These are phyloP conservation scores for Coemansia sp. DNA, from an alignment of 192 early-diverging fungal species.

Conservation along the genomic window DNA sequence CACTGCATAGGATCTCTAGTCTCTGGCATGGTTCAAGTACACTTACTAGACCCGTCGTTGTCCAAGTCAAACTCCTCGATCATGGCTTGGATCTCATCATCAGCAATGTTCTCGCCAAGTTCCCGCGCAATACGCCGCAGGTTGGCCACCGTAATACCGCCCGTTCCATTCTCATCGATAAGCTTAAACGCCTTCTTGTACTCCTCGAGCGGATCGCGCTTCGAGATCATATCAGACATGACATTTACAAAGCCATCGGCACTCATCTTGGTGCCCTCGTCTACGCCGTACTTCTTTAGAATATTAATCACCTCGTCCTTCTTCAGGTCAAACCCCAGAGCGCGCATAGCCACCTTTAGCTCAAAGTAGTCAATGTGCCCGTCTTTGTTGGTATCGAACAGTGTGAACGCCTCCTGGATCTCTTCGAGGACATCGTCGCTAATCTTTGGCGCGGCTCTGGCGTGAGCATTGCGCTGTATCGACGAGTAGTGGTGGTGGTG, in stretches of 20 bases:
- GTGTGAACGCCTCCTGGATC: conserved; percentile 60
- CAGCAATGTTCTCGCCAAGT: conserved; percentile 75
- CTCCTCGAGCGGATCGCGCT: conserved; percentile 78
- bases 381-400: conserved; percentile 71
- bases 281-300: conserved; percentile 60
- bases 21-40: not conserved
- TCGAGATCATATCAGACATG: conserved; percentile 67
- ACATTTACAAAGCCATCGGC: conserved; percentile 69
- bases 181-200: conserved; percentile 77
- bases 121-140: conserved; percentile 74
- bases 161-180: conserved; percentile 68
- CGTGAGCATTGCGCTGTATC: conserved; percentile 7
- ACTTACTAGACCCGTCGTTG: conserved; percentile 79
- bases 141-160: conserved; percentile 65
- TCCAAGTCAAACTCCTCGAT: conserved; percentile 88
- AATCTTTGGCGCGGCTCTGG: conserved; percentile 33
- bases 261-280: conserved; percentile 57
- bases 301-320: conserved; percentile 77
- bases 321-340: conserved; percentile 81
- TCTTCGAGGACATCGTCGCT: conserved; percentile 71
- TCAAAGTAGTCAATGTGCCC: conserved; percentile 76
- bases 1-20: not conserved
- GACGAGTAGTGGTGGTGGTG: conserved; percentile 6
- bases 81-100: conserved; percentile 84
- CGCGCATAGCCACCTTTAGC: conserved; percentile 82